Evolutionary conservation across 106 monocot genomes (phyloP), one percentile per base, ranked within the genome.

Genomic region (Phalaenopsis equestris): DNA sequence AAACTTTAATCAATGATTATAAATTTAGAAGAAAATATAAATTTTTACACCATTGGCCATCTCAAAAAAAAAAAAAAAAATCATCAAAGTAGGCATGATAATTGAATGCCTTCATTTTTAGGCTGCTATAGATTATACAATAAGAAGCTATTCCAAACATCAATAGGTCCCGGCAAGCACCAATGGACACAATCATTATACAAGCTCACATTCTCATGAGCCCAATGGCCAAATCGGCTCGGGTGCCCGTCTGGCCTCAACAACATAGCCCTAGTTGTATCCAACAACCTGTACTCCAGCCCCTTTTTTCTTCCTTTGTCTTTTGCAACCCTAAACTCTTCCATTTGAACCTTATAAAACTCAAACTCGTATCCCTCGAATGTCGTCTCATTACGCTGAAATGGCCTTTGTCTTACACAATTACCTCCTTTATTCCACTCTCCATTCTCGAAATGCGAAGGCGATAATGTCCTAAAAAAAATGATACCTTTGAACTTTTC

Each of bases 161-260:
- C 82, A 6, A 82, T 52, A 16, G 81, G 81, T 2, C 81, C 81
- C 2, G 81, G 81, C 81, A 82, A 76, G 42, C 81, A 82, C 82
- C 82, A 87, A 47, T 87, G 87, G 17, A 87, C 87, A 45, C 87
- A 87, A 55, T 87, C 87, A 38, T 86, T 86, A 12, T 77, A 72
- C 68, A 39, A 19, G 6, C 24, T 61, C n/a, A 43, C 14, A 37
- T 81, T 55, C 15, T 45, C 23, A 0, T 47, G 24, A 6, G 83
- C 77, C 83, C 81, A 79, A 37, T 83, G 86, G 12, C 83, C 86
- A 21, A 75, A 82, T 0, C 81, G 75, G 23, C 81, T 72, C 0
- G 82, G 82, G 15, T 82, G 82, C 55, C 82, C 82, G 21, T 82
- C 82, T 3, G 77, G 77, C 55, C 82, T 47, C 5, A 68, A 57